phyloP scores from a whole-genome alignment of 371 early-diverging fungal genomes.

The Rhizopus delemar region DNA sequence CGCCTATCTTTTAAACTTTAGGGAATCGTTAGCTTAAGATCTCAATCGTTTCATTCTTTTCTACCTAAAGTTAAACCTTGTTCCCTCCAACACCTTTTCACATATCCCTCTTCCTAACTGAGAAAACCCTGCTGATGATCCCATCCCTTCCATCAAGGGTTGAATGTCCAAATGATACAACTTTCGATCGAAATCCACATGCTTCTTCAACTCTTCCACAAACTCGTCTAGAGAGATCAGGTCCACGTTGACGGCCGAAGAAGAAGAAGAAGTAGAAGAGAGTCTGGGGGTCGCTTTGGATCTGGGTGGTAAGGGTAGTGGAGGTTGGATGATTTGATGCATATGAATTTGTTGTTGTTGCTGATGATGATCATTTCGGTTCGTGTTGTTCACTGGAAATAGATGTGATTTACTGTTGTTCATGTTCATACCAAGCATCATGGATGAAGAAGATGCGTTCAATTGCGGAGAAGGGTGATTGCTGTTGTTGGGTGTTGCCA shows the following conservation, averaged over 20 bases:
- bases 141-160: conserved; percentile 31
- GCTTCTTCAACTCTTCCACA: conserved; percentile 39
- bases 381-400: background rate
- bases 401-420: conserved; percentile 6
- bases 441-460: conserved; percentile 16
- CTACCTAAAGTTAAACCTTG: conserved; percentile 55
- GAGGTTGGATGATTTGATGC: conserved; percentile 10
- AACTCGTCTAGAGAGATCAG: conserved; percentile 33
- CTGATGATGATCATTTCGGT: background rate
- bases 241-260: conserved; percentile 1
- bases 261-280: background rate
- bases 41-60: background rate
- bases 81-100: conserved; percentile 46
- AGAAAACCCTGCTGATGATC: conserved; percentile 38
- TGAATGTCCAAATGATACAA: conserved; percentile 43
- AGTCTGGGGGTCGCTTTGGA: conserved; percentile 7
- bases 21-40: background rate
- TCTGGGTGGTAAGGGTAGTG: conserved; percentile 16
- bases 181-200: conserved; percentile 44
- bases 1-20: conserved; percentile 52
- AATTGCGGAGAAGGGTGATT: conserved; percentile 15
- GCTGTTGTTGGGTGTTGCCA: conserved; percentile 10
- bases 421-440: conserved; percentile 16
- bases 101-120: conserved; percentile 51
- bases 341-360: conserved; percentile 7